Evolutionary conservation across 805 yeast species (phyloP), one percentile per base, ranked within the genome.

Genomic region (Cyberlindnera subsufficiens): DNA sequence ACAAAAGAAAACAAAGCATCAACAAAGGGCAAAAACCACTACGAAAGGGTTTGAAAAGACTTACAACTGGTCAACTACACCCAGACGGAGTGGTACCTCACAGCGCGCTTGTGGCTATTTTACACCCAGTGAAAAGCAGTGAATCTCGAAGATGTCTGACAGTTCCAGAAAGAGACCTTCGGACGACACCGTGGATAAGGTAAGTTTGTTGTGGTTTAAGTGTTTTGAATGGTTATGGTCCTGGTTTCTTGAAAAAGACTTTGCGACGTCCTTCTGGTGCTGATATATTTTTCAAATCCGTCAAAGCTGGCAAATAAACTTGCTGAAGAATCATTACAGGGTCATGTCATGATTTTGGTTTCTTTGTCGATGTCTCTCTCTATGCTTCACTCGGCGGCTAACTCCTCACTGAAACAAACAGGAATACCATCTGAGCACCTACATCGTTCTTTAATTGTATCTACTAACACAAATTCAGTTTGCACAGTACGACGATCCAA

Each of bases 401-500:
- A 22, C 27, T 9, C 27, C 27, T 22, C 27, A 22, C 8, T 22
- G 27, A 22, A 22, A 11, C 27, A 22, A 22, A 22, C 27, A 22
- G 27, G 11, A 22, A 22, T 11, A 10, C 27, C 27, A 22, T 11
- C 10, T 6, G 10, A 22, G 10, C 3, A 22, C 13, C 10, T 22
- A 11, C 10, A 22, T 8, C 10, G 13, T 22, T 22, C 27, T 22
- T 25, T 20, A 14, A 32, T 18, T 3, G 19, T 30, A 14, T 6
- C n/a, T 42, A 47, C 51, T 50, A 50, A 52, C 52, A 32, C 15
- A 35, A 39, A 42, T 20, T 43, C 35, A 60, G 64, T 35, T 59
- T 43, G 44, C 66, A 42, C 43, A 64, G 44, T 75, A 75, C 46
- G 80, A 77, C 30, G 83, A 80, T 58, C 78, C 80, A 3, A 69